Base-by-base conservation (phyloP, 148 eudicot species). In the Beta vulgaris region DNA sequence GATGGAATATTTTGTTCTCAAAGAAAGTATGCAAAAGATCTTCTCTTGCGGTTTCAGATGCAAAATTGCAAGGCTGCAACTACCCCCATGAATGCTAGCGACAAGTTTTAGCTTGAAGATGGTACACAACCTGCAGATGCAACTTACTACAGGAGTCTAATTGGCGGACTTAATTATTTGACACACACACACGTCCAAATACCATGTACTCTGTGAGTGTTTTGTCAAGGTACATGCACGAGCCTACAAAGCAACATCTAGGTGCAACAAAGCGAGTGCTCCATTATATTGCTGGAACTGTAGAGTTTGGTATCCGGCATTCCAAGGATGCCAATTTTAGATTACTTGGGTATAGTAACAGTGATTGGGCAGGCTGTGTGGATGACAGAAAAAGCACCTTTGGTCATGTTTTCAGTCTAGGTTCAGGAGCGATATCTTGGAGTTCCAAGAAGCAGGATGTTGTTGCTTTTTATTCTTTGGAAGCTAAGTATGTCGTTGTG, bases 151-250 rank as follows among this genome's bases (percentile, higher is more conserved):
- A 29, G 59, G 29, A 46, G 73, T 8, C 46, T 69, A 49, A 19
- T 69, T 7, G 11, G 59, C 29, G 40, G 73, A 7, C 14, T 46
- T 6, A 69, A 48, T 46, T 69, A 69, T 69, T 28, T 69, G 11
- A 48, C 73, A 12, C 59, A 39, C 9, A 69, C 73, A 28, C 35
- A n/a, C n/a, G n/a, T 1, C 73, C 59, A 6, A 36, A 69, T 69
- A 69, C 48, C 46, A 51, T 51, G 58, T 69, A 10, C 59, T 69
- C 73, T 15, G 32, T 69, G 21, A 46, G 73, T 69, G 35, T 49
- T 8, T 48, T 69, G 4, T 69, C 59, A 4, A 14, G 40, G 37
- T 69, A 25, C 18, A 31, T 69, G 37, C 40, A 69, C 28, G 46
- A 16, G 12, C 59, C 59, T 31, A 69, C 73, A 1, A 69, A 48